phyloP scores from a whole-genome alignment of 164 flowering plant species.

The Piper betle region DNA sequence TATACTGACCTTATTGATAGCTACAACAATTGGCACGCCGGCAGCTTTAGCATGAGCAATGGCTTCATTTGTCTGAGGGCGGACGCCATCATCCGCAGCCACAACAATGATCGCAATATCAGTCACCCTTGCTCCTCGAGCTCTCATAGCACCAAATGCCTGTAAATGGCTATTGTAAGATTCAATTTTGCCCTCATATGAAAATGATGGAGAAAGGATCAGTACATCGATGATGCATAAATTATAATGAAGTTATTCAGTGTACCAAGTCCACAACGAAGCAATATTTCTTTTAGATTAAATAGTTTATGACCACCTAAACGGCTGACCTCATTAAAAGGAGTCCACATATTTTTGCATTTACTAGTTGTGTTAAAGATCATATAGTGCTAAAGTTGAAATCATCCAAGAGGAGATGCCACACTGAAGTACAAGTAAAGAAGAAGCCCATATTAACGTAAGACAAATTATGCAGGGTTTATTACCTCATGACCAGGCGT shows the following conservation, averaged over 20 bases:
- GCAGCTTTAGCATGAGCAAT: conserved; percentile 98
- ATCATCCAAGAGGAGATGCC: neutral
- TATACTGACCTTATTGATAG: conserved; percentile 66
- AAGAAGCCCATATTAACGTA: neutral
- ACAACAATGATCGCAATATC: conserved; percentile 95
- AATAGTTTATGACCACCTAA: neutral
- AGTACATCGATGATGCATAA: too few relatives aligned
- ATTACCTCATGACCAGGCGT: conserved; percentile 97
- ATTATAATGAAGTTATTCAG: neutral
- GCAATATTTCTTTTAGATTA: neutral
- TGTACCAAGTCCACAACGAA: neutral
- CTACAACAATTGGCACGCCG: conserved; percentile 80
- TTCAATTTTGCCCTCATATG: neutral
- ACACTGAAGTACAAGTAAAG: neutral
- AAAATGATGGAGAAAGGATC: neutral
- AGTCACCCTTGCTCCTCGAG: conserved; percentile 94
- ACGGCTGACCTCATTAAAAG: neutral
- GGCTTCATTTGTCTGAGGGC: conserved; percentile 96
- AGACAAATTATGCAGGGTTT: neutral
- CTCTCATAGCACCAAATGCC: conserved; percentile 99
- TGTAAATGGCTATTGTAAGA: conserved; percentile 8
- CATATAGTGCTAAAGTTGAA: neutral
- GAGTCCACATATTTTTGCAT: neutral
- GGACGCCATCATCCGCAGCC: conserved; percentile 96
- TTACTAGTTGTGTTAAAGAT: neutral